phyloP scores from a whole-genome alignment of 768 basidiomycete species.

The Hypholoma fasciculare region DNA sequence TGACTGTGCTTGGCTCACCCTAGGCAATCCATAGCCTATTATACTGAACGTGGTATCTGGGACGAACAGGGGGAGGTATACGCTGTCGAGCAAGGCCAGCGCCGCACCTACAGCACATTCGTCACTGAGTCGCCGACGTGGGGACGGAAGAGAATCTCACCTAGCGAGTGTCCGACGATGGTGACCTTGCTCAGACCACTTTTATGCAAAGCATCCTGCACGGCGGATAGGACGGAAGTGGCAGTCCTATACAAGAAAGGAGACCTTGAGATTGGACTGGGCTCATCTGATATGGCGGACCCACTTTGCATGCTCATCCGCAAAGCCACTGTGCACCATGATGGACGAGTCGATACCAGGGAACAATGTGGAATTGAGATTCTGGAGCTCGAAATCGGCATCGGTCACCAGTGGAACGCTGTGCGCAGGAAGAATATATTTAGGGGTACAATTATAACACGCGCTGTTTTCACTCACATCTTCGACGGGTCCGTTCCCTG shows the following conservation, averaged over 20 bases:
- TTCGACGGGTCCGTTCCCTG: conserved; percentile 39
- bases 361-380: conserved; percentile 39
- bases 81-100: conserved; percentile 44
- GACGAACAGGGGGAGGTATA: conserved; percentile 52
- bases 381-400: conserved; percentile 29
- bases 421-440: neutral
- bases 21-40: conserved; percentile 44
- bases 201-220: conserved; percentile 33
- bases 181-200: conserved; percentile 35
- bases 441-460: neutral
- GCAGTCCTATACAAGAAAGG: conserved; percentile 33
- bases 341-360: conserved; percentile 41
- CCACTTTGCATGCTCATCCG: conserved; percentile 40
- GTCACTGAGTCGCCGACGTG: neutral
- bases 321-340: conserved; percentile 46
- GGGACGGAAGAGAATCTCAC: conserved; percentile 21
- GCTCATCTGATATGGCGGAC: conserved; percentile 6
- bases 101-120: conserved; percentile 30
- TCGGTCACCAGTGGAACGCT: conserved; percentile 42
- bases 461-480: conserved; percentile 23
- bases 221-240: conserved; percentile 36
- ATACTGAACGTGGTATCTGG: conserved; percentile 33
- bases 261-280: neutral
- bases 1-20: conserved; percentile 23
- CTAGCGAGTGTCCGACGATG: conserved; percentile 45